Base-by-base conservation (phyloP, 2,329 filamentous ascomycete genomes). In the Neonectria neomacrospora region DNA sequence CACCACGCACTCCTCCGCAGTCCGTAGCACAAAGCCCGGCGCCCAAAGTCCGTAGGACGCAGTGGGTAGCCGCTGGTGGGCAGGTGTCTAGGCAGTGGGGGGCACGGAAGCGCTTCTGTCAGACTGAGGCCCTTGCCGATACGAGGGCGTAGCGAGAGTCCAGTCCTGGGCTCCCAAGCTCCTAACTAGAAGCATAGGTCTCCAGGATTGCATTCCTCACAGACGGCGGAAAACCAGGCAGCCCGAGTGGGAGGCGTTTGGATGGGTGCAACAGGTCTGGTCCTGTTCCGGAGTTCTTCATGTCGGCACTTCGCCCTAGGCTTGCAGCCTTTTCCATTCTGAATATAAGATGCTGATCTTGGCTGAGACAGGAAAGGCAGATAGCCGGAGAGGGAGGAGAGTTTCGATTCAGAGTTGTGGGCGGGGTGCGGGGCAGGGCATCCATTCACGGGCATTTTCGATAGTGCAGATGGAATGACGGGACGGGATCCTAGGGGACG, bases 1-100 rank as follows among this genome's bases (percentile, higher is more conserved):
- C 7, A n/a, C 14, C 14, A 37, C 7, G 58, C 59, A 61, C 67
- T 58, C 58, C 67, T 61, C 68, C 69, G 58, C 64, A 61, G 58
- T 55, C 44, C 44, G 44, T 26, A n/a, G 44, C 22, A 45, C 42
- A 50, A 18, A 41, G 37, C n/a, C n/a, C 37, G 37, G 18, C 34
- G 6, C 14, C 34, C 6, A 37, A n/a, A 61, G 58, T 55, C 44
- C 44, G 23, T 26, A 9, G 44, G 12, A 26, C 42, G 30, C 8
- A 20, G 37, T 18, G 32, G 14, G 32, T 16, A 34, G 32, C n/a
- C n/a, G 37, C n/a, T 8, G n/a, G 7, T 39, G n/a, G 16, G 37
- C 8, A 28, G 45, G 45, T 51, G 53, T 42, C 52, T 56, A 30
- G 53, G 51, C 28, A 39, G 37, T 39, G 16, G 16, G 14, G 14